A percentile compares a stretch with the other conserved stretches of the same genome.
phyloP scores from a whole-genome alignment of 495 filamentous ascomycete genomes.

The Gamarada debralockiae region DNA sequence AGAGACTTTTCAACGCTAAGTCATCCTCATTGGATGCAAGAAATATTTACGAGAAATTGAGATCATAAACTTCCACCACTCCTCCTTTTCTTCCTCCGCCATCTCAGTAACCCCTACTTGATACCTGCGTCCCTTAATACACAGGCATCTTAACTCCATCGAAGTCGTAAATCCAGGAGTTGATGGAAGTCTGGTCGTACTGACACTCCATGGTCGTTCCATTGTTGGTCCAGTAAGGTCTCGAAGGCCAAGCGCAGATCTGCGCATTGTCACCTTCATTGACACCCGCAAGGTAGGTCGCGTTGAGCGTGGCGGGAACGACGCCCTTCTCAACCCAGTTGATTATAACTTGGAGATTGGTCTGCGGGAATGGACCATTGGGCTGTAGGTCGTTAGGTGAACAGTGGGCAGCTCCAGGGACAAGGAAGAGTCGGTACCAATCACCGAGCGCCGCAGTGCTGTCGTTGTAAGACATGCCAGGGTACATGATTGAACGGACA shows the following conservation, averaged over 20 bases:
- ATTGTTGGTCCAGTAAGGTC: background rate
- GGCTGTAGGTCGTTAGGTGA: background rate
- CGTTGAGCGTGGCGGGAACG: background rate
- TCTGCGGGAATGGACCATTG: conserved; percentile 1
- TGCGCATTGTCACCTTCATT: background rate
- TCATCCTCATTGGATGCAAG: too few relatives aligned
- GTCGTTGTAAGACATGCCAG: background rate
- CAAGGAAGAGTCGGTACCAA: background rate
- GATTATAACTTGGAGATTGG: background rate
- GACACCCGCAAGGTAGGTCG: background rate
- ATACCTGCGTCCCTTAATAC: background rate
- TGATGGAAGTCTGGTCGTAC: conserved; percentile 1
- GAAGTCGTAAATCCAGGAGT: conserved; percentile 1
- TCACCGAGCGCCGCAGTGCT: background rate
- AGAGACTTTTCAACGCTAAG: too few relatives aligned
- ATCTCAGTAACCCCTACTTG: too few relatives aligned
- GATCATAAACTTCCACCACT: too few relatives aligned
- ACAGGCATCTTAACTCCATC: background rate
- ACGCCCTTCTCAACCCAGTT: conserved; percentile 3
- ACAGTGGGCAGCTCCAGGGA: background rate
- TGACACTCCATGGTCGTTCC: background rate
- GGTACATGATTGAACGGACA: background rate
- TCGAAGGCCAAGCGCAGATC: background rate
- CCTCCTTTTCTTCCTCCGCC: too few relatives aligned
- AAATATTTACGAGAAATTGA: too few relatives aligned